phyloP scores from a whole-genome alignment of 495 filamentous ascomycete genomes.

The Massariosphaeria phaeospora region DNA sequence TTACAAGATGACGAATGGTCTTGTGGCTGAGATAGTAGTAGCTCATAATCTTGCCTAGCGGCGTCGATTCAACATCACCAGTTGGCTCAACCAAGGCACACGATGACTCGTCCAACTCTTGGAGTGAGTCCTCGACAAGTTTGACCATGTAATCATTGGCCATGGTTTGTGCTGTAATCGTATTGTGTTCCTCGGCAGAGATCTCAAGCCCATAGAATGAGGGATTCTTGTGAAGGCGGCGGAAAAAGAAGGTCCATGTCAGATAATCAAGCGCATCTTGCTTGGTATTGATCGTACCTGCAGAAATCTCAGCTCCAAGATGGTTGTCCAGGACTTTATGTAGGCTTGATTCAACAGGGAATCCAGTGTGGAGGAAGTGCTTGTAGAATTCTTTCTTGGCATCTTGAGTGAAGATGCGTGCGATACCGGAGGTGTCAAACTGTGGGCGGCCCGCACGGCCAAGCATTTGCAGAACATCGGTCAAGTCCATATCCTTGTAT shows the following conservation, averaged over 20 bases:
- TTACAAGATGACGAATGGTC: constrained; percentile 78
- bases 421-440: constrained; percentile 92
- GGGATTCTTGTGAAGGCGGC: constrained; percentile 93
- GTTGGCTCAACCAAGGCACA: constrained; percentile 80
- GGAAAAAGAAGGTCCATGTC: constrained; percentile 99
- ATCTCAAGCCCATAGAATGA: constrained; percentile 97
- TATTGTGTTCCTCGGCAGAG: constrained; percentile 87
- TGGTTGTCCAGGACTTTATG: constrained; percentile 98
- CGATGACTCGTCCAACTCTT: constrained; percentile 71
- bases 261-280: constrained; percentile 97
- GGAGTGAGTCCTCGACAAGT: constrained; percentile 79
- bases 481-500: constrained; percentile 98
- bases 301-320: constrained; percentile 89
- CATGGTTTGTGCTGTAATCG: constrained; percentile 70
- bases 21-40: constrained; percentile 99
- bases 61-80: constrained; percentile 81
- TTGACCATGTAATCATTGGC: constrained; percentile 91
- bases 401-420: constrained; percentile 94
- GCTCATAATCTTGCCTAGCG: constrained; percentile 94
- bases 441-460: constrained; percentile 93
- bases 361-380: constrained; percentile 96
- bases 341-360: constrained; percentile 92
- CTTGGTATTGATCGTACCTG: constrained; percentile 85
- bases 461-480: constrained; percentile 97
- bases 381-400: constrained; percentile 99